phyloP scores from a whole-genome alignment of 371 early-diverging fungal species.

The Rhizopus sp. region DNA sequence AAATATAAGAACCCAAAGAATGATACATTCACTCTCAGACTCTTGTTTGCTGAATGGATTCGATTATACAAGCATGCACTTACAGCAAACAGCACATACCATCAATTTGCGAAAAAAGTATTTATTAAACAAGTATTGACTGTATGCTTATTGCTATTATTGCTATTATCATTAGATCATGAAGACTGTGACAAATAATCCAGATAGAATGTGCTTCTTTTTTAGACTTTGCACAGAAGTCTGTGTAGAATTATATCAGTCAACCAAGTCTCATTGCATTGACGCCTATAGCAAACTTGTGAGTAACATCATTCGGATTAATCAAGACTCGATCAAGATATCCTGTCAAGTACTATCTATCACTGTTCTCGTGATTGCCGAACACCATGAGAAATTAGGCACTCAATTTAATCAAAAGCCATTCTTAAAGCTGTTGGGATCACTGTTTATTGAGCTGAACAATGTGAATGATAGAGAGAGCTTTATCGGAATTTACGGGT shows the following conservation, averaged over 20 bases:
- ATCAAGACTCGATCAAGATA: slow-evolving; percentile 56
- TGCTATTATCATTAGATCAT: slow-evolving; percentile 18
- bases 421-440: slow-evolving; percentile 85
- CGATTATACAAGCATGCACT: slow-evolving; percentile 78
- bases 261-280: slow-evolving; percentile 45
- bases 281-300: slow-evolving; percentile 84
- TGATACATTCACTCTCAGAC: slow-evolving; percentile 28
- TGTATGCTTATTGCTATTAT: too few species aligned
- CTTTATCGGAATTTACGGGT: slow-evolving; percentile 37
- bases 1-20: slow-evolving; percentile 17
- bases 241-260: slow-evolving; percentile 30
- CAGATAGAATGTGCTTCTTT: slow-evolving; percentile 36
- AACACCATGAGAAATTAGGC: slow-evolving; percentile 76
- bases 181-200: slow-evolving; percentile 14
- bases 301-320: slow-evolving; percentile 63
- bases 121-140: too few species aligned
- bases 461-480: slow-evolving; percentile 30
- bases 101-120: slow-evolving; percentile 37
- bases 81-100: slow-evolving; percentile 67
- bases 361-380: slow-evolving; percentile 79
- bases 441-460: slow-evolving; percentile 79
- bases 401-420: slow-evolving; percentile 90
- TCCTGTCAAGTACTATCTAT: slow-evolving; percentile 81
- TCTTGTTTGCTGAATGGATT: slow-evolving; percentile 85
- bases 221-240: slow-evolving; percentile 41